Base-by-base conservation (phyloP, 2,329 filamentous ascomycete species). In the Ambrosiella xylebori region DNA sequence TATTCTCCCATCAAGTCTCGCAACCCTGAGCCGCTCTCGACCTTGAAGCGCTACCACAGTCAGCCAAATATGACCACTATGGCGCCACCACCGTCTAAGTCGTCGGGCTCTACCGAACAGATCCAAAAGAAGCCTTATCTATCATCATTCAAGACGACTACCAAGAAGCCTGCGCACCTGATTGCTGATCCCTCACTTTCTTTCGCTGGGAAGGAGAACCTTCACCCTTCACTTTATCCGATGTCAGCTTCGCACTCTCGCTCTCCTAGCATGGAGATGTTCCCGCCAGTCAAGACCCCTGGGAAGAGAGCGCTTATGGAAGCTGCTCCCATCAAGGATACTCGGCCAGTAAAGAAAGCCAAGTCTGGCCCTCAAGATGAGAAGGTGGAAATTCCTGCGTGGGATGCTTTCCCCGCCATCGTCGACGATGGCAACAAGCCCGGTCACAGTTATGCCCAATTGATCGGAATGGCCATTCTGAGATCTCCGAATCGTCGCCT, bases 401-500 rank as follows among this genome's bases (percentile, higher is more conserved):
- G 84, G 54, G 79, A 85, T 62, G 84, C 88, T n/a, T 93, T 95
- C 73, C 86, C 89, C 4, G 70, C 75, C 4, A 81, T 96, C 38
- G 74, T 84, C 59, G 93, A 97, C 66, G 88, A 96, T 67, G 91
- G 90, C 65, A 76, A 76, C 58, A 97, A 98, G 69, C 93, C 93
- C 5, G 79, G 82, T 4, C 88, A 91, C 70, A 97, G 90, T 72
- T 98, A 98, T 68, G 91, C 93, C 17, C 86, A 86, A 64, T 78
- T 98, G 64, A 97, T 97, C 63, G 93, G 88, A 67, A 96, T 96
- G 90, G 89, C 93, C 56, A 96, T 98, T 65, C 76, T 97, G 19
- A 83, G 90, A 62, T 88, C 93, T 3, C 84, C 86, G 11, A 82
- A 84, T 61, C 83, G 89, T 61, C 85, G 87, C 56, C 76, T 97